Evolutionary conservation across 768 basidiomycete species (phyloP).

Genomic region (Neoboletus magnificus): DNA sequence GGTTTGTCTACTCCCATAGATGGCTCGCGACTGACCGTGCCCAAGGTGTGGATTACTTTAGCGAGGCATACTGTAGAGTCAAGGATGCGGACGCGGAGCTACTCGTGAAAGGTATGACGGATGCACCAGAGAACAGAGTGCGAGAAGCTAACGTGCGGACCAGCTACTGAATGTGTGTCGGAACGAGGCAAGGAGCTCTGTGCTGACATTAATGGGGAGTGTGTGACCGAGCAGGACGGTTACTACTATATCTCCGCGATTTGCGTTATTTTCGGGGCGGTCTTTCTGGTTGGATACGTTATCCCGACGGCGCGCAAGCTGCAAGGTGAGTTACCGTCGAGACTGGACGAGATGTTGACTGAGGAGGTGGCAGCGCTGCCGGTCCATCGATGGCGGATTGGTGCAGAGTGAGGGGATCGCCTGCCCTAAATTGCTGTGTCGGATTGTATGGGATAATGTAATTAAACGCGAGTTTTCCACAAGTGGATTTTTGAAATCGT

Average conservation of each 20-base stretch:
- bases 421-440: constrained; percentile 31
- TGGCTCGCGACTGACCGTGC: constrained; percentile 8
- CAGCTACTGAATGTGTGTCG: constrained; percentile 87
- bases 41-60: constrained; percentile 83
- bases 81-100: constrained; percentile 52
- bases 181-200: constrained; percentile 86
- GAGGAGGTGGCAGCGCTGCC: constrained; percentile 52
- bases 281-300: constrained; percentile 72
- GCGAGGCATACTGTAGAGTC: constrained; percentile 78
- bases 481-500: constrained; percentile 14
- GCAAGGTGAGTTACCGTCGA: constrained; percentile 59
- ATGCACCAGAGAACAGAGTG: not conserved
- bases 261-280: constrained; percentile 76
- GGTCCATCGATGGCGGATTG: constrained; percentile 68
- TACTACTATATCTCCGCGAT: constrained; percentile 82
- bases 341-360: constrained; percentile 1
- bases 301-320: constrained; percentile 80
- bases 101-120: constrained; percentile 48
- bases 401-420: constrained; percentile 26
- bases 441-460: constrained; percentile 12
- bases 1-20: constrained; percentile 37
- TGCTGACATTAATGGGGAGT: constrained; percentile 69
- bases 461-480: constrained; percentile 27
- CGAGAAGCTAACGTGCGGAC: constrained; percentile 9
- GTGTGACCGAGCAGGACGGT: constrained; percentile 84